phyloP scores from a whole-genome alignment of 2,329 filamentous ascomycete species.

The Fusarium praegraminearum region DNA sequence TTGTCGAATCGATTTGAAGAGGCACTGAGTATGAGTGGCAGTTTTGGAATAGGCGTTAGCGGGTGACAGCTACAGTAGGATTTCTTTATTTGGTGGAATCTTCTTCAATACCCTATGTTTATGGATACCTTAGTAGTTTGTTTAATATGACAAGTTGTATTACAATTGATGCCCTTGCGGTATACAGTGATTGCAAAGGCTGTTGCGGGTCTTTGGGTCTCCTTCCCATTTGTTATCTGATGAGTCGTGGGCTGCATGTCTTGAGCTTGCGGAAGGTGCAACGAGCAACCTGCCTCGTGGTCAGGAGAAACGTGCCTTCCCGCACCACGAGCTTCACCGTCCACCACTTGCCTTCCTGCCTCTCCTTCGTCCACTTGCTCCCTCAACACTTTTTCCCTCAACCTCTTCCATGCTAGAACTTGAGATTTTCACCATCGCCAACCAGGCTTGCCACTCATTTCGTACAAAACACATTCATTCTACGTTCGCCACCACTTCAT shows the following conservation, averaged over 20 bases:
- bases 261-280: not conserved
- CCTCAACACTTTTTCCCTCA: not conserved
- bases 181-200: not conserved
- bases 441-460: not conserved
- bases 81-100: constrained; percentile 4
- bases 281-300: constrained; percentile 1
- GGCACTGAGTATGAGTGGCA: constrained; percentile 49
- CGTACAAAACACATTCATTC: not conserved
- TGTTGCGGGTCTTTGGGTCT: not conserved
- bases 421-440: not conserved
- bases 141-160: not conserved
- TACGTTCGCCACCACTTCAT: constrained; percentile 1
- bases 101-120: constrained; percentile 31
- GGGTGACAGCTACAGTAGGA: constrained; percentile 34
- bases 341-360: not conserved
- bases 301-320: not conserved
- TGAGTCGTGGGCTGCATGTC: not conserved
- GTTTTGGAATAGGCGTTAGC: constrained; percentile 49
- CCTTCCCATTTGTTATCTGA: too few relatives aligned
- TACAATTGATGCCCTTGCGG: not conserved
- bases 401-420: not conserved
- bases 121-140: constrained; percentile 1
- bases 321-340: not conserved
- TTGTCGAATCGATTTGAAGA: constrained; percentile 51
- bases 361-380: not conserved